phyloP scores from a whole-genome alignment of 2,329 filamentous ascomycete genomes.

The Diaporthe capsici region DNA sequence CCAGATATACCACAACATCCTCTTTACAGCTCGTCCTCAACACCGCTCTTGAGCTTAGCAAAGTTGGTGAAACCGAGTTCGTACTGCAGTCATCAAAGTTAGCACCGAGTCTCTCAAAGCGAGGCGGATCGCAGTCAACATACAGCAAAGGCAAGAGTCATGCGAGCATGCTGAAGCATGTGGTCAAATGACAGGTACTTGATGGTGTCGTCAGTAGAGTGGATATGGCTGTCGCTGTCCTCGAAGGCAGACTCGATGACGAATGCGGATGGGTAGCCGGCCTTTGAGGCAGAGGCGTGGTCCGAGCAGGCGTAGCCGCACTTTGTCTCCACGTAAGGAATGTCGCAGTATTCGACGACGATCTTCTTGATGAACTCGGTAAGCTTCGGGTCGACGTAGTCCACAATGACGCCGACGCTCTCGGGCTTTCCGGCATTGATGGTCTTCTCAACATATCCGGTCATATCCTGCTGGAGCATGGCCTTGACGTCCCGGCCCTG shows the following conservation, averaged over 20 bases:
- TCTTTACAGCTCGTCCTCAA: conserved; percentile 38
- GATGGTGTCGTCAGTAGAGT: conserved; percentile 78
- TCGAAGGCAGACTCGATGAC: conserved; percentile 82
- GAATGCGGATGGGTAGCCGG: conserved; percentile 81
- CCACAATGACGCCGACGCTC: conserved; percentile 57
- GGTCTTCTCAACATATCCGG: conserved; percentile 52
- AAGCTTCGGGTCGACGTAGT: conserved; percentile 54
- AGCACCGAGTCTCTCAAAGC: not conserved
- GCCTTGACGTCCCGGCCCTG: conserved; percentile 53
- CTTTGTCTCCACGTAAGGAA: conserved; percentile 85
- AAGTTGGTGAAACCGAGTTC: conserved; percentile 42
- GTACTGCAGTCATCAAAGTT: conserved; percentile 25
- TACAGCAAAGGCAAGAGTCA: conserved; percentile 82
- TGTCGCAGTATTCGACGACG: conserved; percentile 49
- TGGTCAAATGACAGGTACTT: conserved; percentile 86
- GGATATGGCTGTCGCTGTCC: conserved; percentile 76
- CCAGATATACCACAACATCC: not conserved
- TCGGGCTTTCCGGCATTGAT: conserved; percentile 45
- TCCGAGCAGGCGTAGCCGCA: conserved; percentile 89
- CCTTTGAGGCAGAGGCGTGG: conserved; percentile 80
- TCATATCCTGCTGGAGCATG: conserved; percentile 62
- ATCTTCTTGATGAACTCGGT: conserved; percentile 54
- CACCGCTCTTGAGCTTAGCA: conserved; percentile 37
- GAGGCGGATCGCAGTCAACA: not conserved
- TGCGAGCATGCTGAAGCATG: conserved; percentile 90